Conservation (phyloP, 768 basidiomycete genomes). For the Podaxis sp. region DNA sequence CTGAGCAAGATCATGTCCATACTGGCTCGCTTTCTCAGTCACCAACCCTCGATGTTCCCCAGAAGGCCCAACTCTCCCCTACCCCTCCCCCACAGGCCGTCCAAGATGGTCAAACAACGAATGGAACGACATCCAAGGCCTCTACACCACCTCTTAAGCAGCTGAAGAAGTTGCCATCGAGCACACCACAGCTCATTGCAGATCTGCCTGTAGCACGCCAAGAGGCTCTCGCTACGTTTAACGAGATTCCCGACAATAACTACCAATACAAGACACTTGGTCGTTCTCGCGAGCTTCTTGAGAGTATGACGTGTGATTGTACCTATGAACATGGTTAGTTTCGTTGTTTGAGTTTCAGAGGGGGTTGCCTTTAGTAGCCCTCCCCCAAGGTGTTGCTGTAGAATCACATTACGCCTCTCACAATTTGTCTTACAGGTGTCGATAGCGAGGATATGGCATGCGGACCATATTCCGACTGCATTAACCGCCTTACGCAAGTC, state of each 20-base stretch:
- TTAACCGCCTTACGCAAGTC: conserved; percentile 95
- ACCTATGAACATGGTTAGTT: conserved; percentile 75
- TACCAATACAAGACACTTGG: conserved; percentile 88
- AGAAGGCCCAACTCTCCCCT: conserved; percentile 27
- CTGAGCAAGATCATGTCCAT: conserved; percentile 17
- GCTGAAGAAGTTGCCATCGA: conserved; percentile 23
- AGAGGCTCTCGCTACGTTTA: conserved; percentile 68
- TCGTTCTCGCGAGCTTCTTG: conserved; percentile 81
- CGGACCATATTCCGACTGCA: conserved; percentile 87
- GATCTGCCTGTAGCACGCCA: conserved; percentile 75
- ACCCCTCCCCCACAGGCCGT: conserved; percentile 25
- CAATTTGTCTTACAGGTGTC: conserved; percentile 38
- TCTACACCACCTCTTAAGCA: conserved; percentile 34
- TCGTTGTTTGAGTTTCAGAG: conserved; percentile 11
- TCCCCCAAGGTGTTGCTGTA: background rate
- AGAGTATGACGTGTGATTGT: conserved; percentile 97
- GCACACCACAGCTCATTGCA: conserved; percentile 65
- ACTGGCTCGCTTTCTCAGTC: conserved; percentile 27
- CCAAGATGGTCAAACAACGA: conserved; percentile 16
- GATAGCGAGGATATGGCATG: conserved; percentile 70
- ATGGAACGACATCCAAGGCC: conserved; percentile 32
- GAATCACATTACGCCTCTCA: conserved; percentile 14
- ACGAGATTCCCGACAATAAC: conserved; percentile 69
- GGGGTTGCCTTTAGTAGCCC: background rate
- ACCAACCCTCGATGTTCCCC: conserved; percentile 28